Conservation (phyloP, 805 yeast species). For the Yarrowia sp. region DNA sequence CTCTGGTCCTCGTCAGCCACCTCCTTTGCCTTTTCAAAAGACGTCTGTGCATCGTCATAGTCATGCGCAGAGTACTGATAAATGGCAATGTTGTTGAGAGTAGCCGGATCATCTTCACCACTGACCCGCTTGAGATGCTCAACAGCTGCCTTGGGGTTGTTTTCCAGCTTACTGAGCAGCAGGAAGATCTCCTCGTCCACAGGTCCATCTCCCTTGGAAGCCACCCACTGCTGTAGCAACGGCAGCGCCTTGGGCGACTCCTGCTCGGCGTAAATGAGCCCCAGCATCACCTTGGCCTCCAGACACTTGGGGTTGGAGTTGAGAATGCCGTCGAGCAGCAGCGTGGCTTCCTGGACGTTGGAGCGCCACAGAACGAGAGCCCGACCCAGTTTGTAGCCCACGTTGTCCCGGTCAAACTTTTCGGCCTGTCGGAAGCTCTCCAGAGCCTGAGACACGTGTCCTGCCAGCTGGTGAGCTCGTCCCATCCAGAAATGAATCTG, state of each 20-base stretch:
- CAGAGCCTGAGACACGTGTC: slow-evolving; percentile 68
- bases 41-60: slow-evolving; percentile 52
- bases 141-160: slow-evolving; percentile 44
- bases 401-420: slow-evolving; percentile 55
- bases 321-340: slow-evolving; percentile 74
- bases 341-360: slow-evolving; percentile 78
- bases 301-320: slow-evolving; percentile 63
- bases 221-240: slow-evolving; percentile 15
- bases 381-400: slow-evolving; percentile 72
- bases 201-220: background rate
- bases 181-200: slow-evolving; percentile 29
- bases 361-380: slow-evolving; percentile 81
- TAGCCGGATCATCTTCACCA: slow-evolving; percentile 59
- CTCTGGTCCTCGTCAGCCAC: slow-evolving; percentile 25
- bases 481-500: slow-evolving; percentile 84
- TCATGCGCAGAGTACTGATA: slow-evolving; percentile 67
- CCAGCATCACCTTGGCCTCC: slow-evolving; percentile 67
- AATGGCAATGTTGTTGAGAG: slow-evolving; percentile 81
- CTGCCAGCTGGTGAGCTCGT: slow-evolving; percentile 60
- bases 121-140: slow-evolving; percentile 4
- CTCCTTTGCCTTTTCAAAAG: slow-evolving; percentile 50
- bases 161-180: slow-evolving; percentile 70
- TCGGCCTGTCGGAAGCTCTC: slow-evolving; percentile 68
- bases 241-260: slow-evolving; percentile 30
- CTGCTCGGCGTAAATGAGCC: slow-evolving; percentile 61